Conservation (phyloP, 208 protist species). For the Cochliopodium minus region DNA sequence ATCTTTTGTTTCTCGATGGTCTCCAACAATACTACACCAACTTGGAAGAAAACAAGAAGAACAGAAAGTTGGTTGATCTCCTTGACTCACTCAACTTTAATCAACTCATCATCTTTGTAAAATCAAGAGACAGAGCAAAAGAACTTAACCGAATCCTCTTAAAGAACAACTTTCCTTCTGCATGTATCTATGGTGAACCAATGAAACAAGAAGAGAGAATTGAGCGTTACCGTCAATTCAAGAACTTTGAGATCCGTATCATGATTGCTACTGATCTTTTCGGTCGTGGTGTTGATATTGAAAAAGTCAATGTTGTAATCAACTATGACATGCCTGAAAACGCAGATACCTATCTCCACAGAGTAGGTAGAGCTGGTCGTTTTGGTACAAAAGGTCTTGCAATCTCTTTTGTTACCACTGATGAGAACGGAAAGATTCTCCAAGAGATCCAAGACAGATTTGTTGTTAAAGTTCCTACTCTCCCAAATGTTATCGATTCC, state of each 20-base stretch:
- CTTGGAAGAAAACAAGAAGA: conserved; percentile 86
- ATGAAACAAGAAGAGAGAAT: conserved; percentile 77
- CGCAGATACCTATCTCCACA: conserved; percentile 91
- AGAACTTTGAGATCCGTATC: conserved; percentile 88
- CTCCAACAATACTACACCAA: conserved; percentile 95
- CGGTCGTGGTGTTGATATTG: conserved; percentile 97
- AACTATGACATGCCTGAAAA: conserved; percentile 98
- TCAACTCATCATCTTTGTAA: conserved; percentile 99
- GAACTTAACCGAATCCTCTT: conserved; percentile 80
- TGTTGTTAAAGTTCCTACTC: neutral
- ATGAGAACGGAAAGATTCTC: conserved; percentile 29
- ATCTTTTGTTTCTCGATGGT: conserved; percentile 95
- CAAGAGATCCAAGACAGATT: neutral
- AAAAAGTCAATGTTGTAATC: conserved; percentile 97
- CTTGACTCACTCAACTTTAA: conserved; percentile 97
- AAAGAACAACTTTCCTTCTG: conserved; percentile 83
- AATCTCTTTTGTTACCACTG: conserved; percentile 82
- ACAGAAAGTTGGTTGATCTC: conserved; percentile 83
- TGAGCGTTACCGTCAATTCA: conserved; percentile 76
- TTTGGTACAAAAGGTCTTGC: conserved; percentile 98
- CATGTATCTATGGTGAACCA: conserved; percentile 62
- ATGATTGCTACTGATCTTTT: conserved; percentile 97
- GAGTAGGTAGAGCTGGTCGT: conserved; percentile 69
- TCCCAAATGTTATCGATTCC: neutral
- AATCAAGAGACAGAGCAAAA: conserved; percentile 63